Evolutionary conservation across 108 stramenopile genomes (phyloP).

Genomic region (Cylindrotheca fusiformis): DNA sequence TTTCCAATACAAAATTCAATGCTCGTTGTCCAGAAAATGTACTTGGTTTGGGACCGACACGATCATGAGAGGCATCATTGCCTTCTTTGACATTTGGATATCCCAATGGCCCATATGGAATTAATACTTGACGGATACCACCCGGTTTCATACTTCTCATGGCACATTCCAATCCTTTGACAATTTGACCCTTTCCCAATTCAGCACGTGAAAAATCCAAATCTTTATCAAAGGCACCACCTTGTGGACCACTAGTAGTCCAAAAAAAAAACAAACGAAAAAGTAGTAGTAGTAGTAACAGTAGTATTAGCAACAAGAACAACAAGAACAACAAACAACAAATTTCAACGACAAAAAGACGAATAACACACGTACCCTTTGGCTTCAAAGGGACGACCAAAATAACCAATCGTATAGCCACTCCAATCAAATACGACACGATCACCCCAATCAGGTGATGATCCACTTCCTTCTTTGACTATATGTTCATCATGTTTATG

Average conservation of each 20-base stretch:
- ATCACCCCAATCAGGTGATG: conserved; percentile 52
- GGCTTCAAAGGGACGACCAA: conserved; percentile 90
- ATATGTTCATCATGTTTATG: too few species aligned
- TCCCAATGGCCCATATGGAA: conserved; percentile 75
- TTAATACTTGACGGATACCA: conserved; percentile 85
- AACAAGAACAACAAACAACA: too few species aligned
- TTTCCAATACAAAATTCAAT: conserved; percentile 91
- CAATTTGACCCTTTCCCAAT: conserved; percentile 60
- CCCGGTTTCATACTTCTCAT: conserved; percentile 76
- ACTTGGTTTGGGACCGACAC: conserved; percentile 88
- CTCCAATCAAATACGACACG: conserved; percentile 95
- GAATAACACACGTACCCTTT: conserved; percentile 64
- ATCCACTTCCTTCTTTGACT: conserved; percentile 55
- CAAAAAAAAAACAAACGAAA: too few species aligned
- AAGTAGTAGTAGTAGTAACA: too few species aligned
- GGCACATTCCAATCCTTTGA: conserved; percentile 80
- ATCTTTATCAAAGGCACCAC: conserved; percentile 92
- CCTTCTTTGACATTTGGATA: too few species aligned
- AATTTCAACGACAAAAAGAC: too few species aligned
- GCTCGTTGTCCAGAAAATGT: conserved; percentile 88
- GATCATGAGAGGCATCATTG: conserved; percentile 66
- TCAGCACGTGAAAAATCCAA: conserved; percentile 77
- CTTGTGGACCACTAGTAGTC: conserved; percentile 47
- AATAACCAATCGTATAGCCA: conserved; percentile 95
- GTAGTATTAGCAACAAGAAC: too few species aligned